phyloP scores from a whole-genome alignment of 345 rosid genomes.

The Salix brachista region DNA sequence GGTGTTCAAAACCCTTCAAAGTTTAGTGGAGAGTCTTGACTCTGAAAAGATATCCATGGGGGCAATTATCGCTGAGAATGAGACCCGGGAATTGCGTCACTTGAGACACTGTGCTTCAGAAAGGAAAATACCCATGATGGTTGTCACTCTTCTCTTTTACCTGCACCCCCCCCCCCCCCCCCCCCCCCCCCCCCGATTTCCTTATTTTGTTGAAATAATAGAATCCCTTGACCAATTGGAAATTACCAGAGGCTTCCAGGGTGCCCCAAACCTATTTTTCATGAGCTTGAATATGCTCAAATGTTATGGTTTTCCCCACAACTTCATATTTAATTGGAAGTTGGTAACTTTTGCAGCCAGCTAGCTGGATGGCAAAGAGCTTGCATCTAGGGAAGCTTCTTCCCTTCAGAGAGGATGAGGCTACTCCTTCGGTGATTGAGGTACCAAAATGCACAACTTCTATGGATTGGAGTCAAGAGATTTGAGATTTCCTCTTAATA shows the following conservation, averaged over 20 bases:
- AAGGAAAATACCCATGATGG: conserved; percentile 53
- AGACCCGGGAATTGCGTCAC: conserved; percentile 47
- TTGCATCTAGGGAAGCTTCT: conserved; percentile 40
- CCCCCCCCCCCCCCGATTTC: neutral
- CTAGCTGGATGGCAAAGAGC: conserved; percentile 49
- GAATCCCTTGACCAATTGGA: neutral
- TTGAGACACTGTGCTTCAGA: conserved; percentile 55
- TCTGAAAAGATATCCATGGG: conserved; percentile 36
- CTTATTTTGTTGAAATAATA: neutral
- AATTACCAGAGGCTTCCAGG: neutral
- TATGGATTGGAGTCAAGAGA: conserved; percentile 43
- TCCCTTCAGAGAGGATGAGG: conserved; percentile 19
- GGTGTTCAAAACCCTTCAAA: conserved; percentile 48
- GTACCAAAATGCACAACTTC: conserved; percentile 5
- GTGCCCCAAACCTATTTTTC: neutral
- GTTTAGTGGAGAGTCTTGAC: conserved; percentile 39
- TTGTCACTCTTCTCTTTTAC: conserved; percentile 13
- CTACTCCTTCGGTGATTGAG: conserved; percentile 1
- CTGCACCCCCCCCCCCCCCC: neutral
- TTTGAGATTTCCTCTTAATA: conserved; percentile 25
- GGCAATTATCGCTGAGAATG: conserved; percentile 46
- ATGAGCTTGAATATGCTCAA: neutral
- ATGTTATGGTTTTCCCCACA: neutral
- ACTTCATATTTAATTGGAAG: neutral
- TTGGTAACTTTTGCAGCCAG: conserved; percentile 30